phyloP scores from a whole-genome alignment of 805 yeast species.

The Candida silvatica region DNA sequence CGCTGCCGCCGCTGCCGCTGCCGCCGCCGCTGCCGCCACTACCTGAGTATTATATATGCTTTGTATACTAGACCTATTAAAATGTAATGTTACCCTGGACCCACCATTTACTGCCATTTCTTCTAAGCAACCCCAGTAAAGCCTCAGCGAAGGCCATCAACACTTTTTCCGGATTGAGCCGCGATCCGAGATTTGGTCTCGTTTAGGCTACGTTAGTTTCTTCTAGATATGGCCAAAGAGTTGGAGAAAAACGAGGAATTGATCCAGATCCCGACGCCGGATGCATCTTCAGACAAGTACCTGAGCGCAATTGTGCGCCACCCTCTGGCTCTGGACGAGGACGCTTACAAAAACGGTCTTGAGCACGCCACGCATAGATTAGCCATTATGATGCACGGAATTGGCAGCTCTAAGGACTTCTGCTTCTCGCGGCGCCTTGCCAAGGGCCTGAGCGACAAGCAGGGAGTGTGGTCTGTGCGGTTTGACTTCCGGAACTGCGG shows the following conservation, averaged over 20 bases:
- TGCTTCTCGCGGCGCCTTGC: conserved; percentile 65
- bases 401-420: conserved; percentile 76
- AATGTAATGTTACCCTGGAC: too few species aligned
- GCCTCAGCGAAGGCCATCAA: too few species aligned
- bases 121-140: too few species aligned
- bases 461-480: conserved; percentile 60
- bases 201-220: neutral
- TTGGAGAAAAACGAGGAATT: conserved; percentile 9
- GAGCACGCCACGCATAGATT: conserved; percentile 12
- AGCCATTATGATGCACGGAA: conserved; percentile 73
- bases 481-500: conserved; percentile 89
- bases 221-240: conserved; percentile 2
- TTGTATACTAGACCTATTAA: neutral
- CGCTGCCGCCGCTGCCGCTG: too few species aligned
- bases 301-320: conserved; percentile 14
- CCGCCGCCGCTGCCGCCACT: too few species aligned
- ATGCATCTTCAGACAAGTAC: conserved; percentile 2
- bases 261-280: conserved; percentile 8
- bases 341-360: conserved; percentile 7
- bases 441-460: conserved; percentile 41
- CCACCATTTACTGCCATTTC: too few species aligned
- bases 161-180: too few species aligned
- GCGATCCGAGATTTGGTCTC: too few species aligned
- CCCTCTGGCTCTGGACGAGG: conserved; percentile 11
- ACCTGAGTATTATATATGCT: too few species aligned